phyloP scores from a whole-genome alignment of 768 basidiomycete genomes.

The Rhodosporidiobolus sp. region DNA sequence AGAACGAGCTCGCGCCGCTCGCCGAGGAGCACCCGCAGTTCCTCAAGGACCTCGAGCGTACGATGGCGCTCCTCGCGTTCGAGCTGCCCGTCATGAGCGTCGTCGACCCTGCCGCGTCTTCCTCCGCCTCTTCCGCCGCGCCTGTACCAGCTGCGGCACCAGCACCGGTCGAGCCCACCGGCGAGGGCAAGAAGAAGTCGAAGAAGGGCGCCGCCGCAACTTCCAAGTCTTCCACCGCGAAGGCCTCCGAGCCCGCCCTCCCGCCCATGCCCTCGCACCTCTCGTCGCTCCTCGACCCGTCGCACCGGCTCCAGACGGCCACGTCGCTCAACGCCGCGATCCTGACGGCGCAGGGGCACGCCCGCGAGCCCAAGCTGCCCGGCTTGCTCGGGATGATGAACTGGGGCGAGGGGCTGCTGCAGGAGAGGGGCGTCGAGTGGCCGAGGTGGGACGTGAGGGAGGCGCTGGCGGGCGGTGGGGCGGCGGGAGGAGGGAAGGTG shows the following conservation, averaged over 20 bases:
- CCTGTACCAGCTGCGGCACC: slow-evolving; percentile 4
- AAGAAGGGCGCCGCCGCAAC: not conserved
- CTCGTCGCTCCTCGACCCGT: slow-evolving; percentile 73
- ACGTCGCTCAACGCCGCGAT: slow-evolving; percentile 95
- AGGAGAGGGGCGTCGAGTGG: slow-evolving; percentile 30
- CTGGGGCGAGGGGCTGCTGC: slow-evolving; percentile 68
- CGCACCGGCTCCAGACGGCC: slow-evolving; percentile 89
- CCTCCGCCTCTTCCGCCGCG: not conserved
- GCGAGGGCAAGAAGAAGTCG: slow-evolving; percentile 22
- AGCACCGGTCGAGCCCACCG: slow-evolving; percentile 10
- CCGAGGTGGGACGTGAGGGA: slow-evolving; percentile 10
- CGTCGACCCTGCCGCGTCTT: not conserved
- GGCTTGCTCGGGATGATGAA: slow-evolving; percentile 74
- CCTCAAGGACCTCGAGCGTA: slow-evolving; percentile 82
- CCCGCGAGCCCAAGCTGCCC: slow-evolving; percentile 84
- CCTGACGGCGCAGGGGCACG: slow-evolving; percentile 83
- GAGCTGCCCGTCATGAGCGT: slow-evolving; percentile 46
- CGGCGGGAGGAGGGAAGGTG: slow-evolving; percentile 3
- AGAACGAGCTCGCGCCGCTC: slow-evolving; percentile 86
- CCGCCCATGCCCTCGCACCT: slow-evolving; percentile 59
- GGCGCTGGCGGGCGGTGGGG: not conserved
- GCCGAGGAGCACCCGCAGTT: slow-evolving; percentile 95
- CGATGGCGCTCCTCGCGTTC: slow-evolving; percentile 78
- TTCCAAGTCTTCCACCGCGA: not conserved
- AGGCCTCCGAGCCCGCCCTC: too few species aligned